Evolutionary conservation across 2,329 filamentous ascomycete species (phyloP).

Genomic region (Diaporthe longicolla): DNA sequence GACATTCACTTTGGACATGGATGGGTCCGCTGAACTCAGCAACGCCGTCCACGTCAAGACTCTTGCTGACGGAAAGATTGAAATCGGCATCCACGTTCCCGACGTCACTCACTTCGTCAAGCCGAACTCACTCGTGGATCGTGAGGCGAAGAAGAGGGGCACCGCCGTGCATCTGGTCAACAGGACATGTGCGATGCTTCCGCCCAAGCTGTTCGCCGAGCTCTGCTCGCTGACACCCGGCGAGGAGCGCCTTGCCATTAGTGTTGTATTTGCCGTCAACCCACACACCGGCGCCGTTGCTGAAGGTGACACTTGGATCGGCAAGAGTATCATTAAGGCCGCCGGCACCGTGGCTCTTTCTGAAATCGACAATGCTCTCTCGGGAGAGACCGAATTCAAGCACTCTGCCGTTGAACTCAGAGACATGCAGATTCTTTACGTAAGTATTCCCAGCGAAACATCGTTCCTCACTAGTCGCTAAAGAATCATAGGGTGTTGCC

Average conservation of each 20-base stretch:
- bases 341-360: slow-evolving; percentile 86
- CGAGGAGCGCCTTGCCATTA: slow-evolving; percentile 92
- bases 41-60: slow-evolving; percentile 94
- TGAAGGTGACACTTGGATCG: slow-evolving; percentile 93
- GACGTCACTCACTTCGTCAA: slow-evolving; percentile 98
- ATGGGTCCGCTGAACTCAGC: slow-evolving; percentile 88
- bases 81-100: slow-evolving; percentile 94
- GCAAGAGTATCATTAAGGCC: slow-evolving; percentile 94
- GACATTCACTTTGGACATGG: slow-evolving; percentile 92
- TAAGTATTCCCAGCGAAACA: slow-evolving; percentile 55
- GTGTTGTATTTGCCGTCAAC: slow-evolving; percentile 93
- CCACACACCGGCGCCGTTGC: slow-evolving; percentile 81
- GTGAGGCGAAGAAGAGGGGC: slow-evolving; percentile 97
- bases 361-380: slow-evolving; percentile 87
- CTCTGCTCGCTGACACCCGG: slow-evolving; percentile 89
- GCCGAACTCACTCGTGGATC: slow-evolving; percentile 92
- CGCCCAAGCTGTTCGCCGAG: slow-evolving; percentile 86
- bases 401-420: slow-evolving; percentile 77
- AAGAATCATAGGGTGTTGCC: slow-evolving; percentile 72
- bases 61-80: slow-evolving; percentile 85
- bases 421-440: slow-evolving; percentile 84
- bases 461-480: slow-evolving; percentile 39
- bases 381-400: slow-evolving; percentile 72
- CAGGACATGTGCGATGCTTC: slow-evolving; percentile 88
- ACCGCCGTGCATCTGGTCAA: slow-evolving; percentile 97